Evolutionary conservation across 2,329 filamentous ascomycete species (phyloP).

Genomic region (Biscogniauxia mediterranea): DNA sequence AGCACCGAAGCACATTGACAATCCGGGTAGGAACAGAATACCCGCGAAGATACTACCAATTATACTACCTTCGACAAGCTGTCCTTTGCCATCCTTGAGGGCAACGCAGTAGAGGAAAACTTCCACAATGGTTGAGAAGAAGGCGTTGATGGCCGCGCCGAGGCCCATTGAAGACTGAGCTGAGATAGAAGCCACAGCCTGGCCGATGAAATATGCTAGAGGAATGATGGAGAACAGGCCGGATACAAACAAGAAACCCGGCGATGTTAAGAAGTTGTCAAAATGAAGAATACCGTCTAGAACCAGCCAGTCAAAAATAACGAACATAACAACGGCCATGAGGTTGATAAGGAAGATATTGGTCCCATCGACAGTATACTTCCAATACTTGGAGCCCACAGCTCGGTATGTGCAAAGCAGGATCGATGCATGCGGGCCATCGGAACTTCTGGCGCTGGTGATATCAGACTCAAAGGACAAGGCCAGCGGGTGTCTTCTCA

Average conservation of each 20-base stretch:
- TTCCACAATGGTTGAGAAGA: constrained; percentile 96
- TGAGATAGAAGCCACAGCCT: constrained; percentile 96
- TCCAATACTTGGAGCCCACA: constrained; percentile 95
- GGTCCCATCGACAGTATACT: constrained; percentile 96
- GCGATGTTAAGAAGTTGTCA: constrained; percentile 72
- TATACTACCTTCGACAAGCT: constrained; percentile 93
- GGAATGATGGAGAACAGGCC: constrained; percentile 92
- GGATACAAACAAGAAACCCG: constrained; percentile 81
- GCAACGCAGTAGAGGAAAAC: constrained; percentile 97
- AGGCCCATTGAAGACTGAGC: constrained; percentile 98
- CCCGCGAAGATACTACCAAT: constrained; percentile 98
- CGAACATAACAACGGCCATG: constrained; percentile 88
- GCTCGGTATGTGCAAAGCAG: constrained; percentile 96
- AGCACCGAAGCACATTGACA: constrained; percentile 98
- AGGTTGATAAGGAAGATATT: constrained; percentile 99
- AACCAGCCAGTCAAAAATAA: constrained; percentile 89
- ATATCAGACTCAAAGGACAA: constrained; percentile 89
- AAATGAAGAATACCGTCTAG: constrained; percentile 67
- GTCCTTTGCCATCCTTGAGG: constrained; percentile 85
- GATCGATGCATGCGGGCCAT: constrained; percentile 77
- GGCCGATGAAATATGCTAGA: constrained; percentile 95
- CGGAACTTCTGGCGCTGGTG: constrained; percentile 67
- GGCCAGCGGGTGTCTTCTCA: constrained; percentile 87
- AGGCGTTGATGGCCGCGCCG: constrained; percentile 94
- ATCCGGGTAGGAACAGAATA: constrained; percentile 86